Percentiles rank a stretch among this genome's conserved stretches.
These are phyloP conservation scores for Lolium perenne DNA, from an alignment of 176 grass and related monocot genomes.

Conservation along the genomic window DNA sequence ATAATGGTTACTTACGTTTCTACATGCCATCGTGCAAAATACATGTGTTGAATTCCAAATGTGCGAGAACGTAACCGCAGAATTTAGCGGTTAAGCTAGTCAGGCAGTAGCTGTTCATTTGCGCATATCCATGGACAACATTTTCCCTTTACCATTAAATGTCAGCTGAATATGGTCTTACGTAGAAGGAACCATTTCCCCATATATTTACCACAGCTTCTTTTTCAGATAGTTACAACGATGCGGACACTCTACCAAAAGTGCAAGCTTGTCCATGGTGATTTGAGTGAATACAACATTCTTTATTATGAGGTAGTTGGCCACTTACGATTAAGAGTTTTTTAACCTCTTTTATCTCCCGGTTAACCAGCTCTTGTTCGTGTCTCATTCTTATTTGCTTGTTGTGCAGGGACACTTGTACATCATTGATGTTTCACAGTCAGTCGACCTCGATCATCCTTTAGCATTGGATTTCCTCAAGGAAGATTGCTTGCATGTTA, in stretches of 20 bases:
- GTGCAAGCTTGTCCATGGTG: conserved; percentile 97
- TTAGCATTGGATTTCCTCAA: conserved; percentile 86
- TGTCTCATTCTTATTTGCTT: neutral
- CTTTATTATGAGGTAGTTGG: conserved; percentile 91
- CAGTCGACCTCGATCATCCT: conserved; percentile 95
- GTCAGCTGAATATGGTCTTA: neutral
- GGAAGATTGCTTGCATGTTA: conserved; percentile 97
- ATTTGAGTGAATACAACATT: conserved; percentile 99
- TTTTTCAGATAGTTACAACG: conserved; percentile 82
- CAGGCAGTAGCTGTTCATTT: neutral
- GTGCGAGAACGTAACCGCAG: neutral
- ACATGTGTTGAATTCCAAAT: neutral
- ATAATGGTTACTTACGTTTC: neutral
- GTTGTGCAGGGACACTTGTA: conserved; percentile 85
- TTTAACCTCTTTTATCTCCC: conserved; percentile 10
- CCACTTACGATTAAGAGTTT: conserved; percentile 30
- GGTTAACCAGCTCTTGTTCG: neutral
- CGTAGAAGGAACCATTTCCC: conserved; percentile 26
- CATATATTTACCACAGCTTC: conserved; percentile 43
- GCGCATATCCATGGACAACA: neutral
- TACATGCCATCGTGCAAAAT: neutral
- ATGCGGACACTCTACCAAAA: conserved; percentile 93
- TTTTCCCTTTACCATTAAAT: neutral
- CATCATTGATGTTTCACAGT: conserved; percentile 98
- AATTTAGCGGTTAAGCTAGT: neutral